A percentile compares a stretch with the other conserved stretches of the same genome.
Conservation (phyloP, 192 early-diverging fungal species). For the Coemansia sp. region DNA sequence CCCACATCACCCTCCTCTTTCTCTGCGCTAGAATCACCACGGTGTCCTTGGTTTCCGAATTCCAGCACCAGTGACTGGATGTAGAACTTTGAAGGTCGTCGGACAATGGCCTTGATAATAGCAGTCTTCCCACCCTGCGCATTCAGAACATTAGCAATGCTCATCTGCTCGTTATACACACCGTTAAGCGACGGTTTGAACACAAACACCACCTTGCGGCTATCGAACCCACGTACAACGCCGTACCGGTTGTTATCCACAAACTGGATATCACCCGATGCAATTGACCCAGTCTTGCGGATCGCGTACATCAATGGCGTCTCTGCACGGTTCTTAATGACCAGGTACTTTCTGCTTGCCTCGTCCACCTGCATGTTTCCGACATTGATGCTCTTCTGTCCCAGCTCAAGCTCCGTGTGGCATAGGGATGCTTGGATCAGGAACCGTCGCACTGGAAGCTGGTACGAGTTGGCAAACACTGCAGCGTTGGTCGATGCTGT, state of each 20-base stretch:
- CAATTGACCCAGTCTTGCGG: slow-evolving; percentile 91
- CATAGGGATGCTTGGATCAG: slow-evolving; percentile 84
- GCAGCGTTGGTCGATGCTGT: slow-evolving; percentile 59
- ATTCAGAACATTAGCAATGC: slow-evolving; percentile 88
- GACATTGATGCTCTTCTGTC: slow-evolving; percentile 97
- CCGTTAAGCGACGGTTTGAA: slow-evolving; percentile 92
- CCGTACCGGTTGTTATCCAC: slow-evolving; percentile 78
- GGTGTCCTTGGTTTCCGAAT: slow-evolving; percentile 58
- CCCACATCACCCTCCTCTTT: background rate
- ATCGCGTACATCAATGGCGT: slow-evolving; percentile 88
- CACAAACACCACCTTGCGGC: slow-evolving; percentile 88
- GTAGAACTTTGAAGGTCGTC: slow-evolving; percentile 83
- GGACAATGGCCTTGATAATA: slow-evolving; percentile 86
- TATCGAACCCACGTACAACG: slow-evolving; percentile 86
- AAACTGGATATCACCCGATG: slow-evolving; percentile 81
- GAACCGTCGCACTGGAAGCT: slow-evolving; percentile 82
- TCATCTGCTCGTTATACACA: slow-evolving; percentile 79
- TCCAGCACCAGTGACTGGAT: slow-evolving; percentile 71
- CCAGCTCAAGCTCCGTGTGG: slow-evolving; percentile 85
- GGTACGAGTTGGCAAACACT: slow-evolving; percentile 27
- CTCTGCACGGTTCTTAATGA: slow-evolving; percentile 90
- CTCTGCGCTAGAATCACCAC: background rate
- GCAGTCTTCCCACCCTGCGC: slow-evolving; percentile 74
- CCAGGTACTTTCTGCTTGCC: slow-evolving; percentile 74
- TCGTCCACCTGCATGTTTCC: slow-evolving; percentile 87